Conservation (phyloP, 768 basidiomycete genomes). For the Chalciporus piperatus region DNA sequence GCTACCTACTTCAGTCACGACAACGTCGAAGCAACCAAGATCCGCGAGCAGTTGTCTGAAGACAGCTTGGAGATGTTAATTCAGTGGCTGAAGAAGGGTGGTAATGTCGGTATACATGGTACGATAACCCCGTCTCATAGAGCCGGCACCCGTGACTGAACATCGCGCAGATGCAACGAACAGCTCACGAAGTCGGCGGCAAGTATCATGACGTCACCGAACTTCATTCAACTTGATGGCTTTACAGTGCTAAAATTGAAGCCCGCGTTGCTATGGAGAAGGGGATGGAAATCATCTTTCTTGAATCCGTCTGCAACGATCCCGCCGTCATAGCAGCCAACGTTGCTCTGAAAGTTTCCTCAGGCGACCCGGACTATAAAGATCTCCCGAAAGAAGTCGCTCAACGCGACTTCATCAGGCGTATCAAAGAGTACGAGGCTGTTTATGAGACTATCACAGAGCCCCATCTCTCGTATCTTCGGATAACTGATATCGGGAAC, state of each 20-base stretch:
- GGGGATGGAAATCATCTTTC: slow-evolving; percentile 84
- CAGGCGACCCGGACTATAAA: slow-evolving; percentile 97
- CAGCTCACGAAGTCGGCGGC: slow-evolving; percentile 77
- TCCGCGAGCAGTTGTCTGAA: slow-evolving; percentile 79
- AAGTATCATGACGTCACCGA: slow-evolving; percentile 14
- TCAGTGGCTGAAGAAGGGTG: slow-evolving; percentile 90
- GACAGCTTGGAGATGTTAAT: slow-evolving; percentile 96
- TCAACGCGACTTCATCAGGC: slow-evolving; percentile 82
- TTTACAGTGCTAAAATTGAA: slow-evolving; percentile 72
- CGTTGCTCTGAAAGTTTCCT: slow-evolving; percentile 91
- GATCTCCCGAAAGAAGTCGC: slow-evolving; percentile 83
- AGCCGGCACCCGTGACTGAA: background rate
- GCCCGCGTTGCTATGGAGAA: slow-evolving; percentile 83
- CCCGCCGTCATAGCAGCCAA: slow-evolving; percentile 94
- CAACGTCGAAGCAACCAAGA: slow-evolving; percentile 71
- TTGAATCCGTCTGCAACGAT: slow-evolving; percentile 94
- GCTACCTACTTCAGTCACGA: slow-evolving; percentile 87
- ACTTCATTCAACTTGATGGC: slow-evolving; percentile 1
- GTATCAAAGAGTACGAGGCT: slow-evolving; percentile 91
- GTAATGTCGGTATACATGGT: slow-evolving; percentile 99
- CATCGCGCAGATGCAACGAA: slow-evolving; percentile 84
- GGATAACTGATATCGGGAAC: slow-evolving; percentile 90
- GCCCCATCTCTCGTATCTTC: slow-evolving; percentile 83
- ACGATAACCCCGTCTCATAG: slow-evolving; percentile 14
- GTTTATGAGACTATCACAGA: slow-evolving; percentile 96